Conservation (phyloP, 1,284 basidiomycete species). For the Blastosporella zonata region DNA sequence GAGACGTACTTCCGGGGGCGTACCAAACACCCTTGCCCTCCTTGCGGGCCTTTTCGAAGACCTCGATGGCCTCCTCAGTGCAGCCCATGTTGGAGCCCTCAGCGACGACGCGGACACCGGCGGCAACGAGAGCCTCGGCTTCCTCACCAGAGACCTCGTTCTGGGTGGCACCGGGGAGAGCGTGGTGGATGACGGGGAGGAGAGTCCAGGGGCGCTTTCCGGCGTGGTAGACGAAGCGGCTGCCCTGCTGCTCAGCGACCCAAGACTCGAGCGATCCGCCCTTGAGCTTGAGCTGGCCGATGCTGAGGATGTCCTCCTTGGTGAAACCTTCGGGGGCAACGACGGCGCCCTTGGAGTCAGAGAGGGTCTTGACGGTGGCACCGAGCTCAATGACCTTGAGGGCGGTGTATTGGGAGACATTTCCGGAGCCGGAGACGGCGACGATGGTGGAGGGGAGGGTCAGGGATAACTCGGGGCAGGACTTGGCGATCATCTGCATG, state of each 20-base stretch:
- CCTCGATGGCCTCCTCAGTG: slow-evolving; percentile 71
- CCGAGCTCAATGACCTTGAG: slow-evolving; percentile 81
- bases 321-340: slow-evolving; percentile 63
- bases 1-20: slow-evolving; percentile 64
- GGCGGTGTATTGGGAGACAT: slow-evolving; percentile 78
- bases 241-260: slow-evolving; percentile 37
- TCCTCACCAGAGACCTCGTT: slow-evolving; percentile 78
- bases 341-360: slow-evolving; percentile 75
- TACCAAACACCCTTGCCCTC: slow-evolving; percentile 58
- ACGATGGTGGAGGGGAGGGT: slow-evolving; percentile 48
- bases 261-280: slow-evolving; percentile 54
- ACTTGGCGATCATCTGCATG: slow-evolving; percentile 54
- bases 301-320: slow-evolving; percentile 52
- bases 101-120: slow-evolving; percentile 72
- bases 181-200: slow-evolving; percentile 65
- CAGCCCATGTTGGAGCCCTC: slow-evolving; percentile 80
- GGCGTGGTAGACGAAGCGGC: slow-evolving; percentile 63
- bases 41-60: slow-evolving; percentile 66
- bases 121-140: slow-evolving; percentile 67
- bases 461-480: slow-evolving; percentile 45
- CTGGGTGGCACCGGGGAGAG: slow-evolving; percentile 76
- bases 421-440: slow-evolving; percentile 73
- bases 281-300: slow-evolving; percentile 64
- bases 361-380: slow-evolving; percentile 72
- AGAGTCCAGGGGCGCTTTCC: slow-evolving; percentile 76